Evolutionary conservation across 2,329 filamentous ascomycete species (phyloP).

Genomic region (Alternaria infectoria): DNA sequence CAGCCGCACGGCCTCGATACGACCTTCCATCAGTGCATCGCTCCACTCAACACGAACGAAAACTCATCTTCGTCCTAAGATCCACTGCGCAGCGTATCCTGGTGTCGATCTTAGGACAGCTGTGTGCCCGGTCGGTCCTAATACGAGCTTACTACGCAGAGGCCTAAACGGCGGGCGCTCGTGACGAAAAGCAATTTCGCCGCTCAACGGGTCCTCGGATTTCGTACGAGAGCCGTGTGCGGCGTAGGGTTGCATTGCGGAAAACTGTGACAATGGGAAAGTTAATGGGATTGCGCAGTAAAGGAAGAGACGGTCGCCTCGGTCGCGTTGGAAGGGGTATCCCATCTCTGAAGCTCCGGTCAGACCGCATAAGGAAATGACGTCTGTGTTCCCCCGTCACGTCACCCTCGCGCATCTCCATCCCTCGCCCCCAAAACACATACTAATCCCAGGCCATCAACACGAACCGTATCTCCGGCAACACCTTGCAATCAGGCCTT

Average conservation of each 20-base stretch:
- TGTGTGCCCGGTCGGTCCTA: neutral
- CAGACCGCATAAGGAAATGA: neutral
- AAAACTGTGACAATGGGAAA: neutral
- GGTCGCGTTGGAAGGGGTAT: neutral
- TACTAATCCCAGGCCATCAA: neutral
- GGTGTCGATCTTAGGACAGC: conserved; percentile 5
- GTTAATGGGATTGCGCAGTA: neutral
- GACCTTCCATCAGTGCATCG: neutral
- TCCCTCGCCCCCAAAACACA: neutral
- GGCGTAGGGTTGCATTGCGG: conserved; percentile 4
- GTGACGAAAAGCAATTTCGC: conserved; percentile 3
- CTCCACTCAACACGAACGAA: conserved; percentile 6
- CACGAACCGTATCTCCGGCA: neutral
- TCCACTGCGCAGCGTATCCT: neutral
- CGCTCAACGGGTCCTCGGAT: neutral
- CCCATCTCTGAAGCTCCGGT: neutral
- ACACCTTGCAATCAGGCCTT: neutral
- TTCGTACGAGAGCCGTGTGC: neutral
- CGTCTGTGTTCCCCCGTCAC: neutral
- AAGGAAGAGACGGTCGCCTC: neutral
- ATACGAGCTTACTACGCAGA: conserved; percentile 17
- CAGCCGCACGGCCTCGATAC: neutral
- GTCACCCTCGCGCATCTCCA: neutral
- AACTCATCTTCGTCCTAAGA: conserved; percentile 5
- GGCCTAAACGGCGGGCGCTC: neutral